Evolutionary conservation across 305 asterid genomes (phyloP), one percentile per base, ranked within the genome.

Genomic region (Fraxinus xanthoxyloides): DNA sequence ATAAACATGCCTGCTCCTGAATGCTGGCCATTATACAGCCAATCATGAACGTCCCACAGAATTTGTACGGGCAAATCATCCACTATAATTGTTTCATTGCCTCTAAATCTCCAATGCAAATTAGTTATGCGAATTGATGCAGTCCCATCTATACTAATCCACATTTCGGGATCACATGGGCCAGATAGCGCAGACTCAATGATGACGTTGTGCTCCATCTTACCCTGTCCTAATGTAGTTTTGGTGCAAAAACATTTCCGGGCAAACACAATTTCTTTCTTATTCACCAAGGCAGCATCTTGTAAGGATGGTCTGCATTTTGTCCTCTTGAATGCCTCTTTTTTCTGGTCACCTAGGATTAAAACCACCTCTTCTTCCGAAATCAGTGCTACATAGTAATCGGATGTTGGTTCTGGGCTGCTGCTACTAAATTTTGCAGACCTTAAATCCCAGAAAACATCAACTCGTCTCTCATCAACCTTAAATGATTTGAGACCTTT

Each of bases 81-180:
- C 85, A 95, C 92, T 35, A 69, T 10, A 7, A 95, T 84, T 1
- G 87, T 93, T 70, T 95, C 98, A 36, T 93, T 93, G 35, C 98
- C 98, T 82, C 98, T 88, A 56, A 95, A 95, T 85, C 95, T 92
- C 98, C 98, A 95, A 28, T 93, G 96, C 87, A 95, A 77, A 67
- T 95, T 95, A 4, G 92, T 85, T 1, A 95, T 82, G 4, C 95
- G 88, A 7, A 93, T 88, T 5, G 91, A 87, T 40, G 87, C 92
- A 35, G 78, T 89, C 79, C 97, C 97, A 23, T 93, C 97, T 30
- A 95, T 86, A n/a, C 93, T 90, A 8, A 95, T 95, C 94, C 96
- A 91, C 93, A 95, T 90, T 54, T 92, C 97, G 0, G 98, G 98
- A 54, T 90, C 98, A 21, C 54, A 87, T 1, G 94, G 89, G 4